phyloP scores from a whole-genome alignment of 306 rosid genomes.

The Spatholobus suberectus region DNA sequence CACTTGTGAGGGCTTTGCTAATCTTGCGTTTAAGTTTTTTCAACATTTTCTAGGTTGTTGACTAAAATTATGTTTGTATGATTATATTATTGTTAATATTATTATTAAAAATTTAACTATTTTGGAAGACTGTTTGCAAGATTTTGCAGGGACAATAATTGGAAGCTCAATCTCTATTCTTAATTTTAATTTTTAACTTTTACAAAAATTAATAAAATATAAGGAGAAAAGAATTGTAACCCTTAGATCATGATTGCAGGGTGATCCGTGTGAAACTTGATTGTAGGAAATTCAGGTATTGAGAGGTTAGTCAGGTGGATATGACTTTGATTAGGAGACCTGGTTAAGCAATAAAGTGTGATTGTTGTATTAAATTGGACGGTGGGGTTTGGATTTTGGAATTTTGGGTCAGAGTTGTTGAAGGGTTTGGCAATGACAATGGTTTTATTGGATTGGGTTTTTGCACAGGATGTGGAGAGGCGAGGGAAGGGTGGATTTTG shows the following conservation, averaged over 20 bases:
- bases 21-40: slow-evolving; percentile 35
- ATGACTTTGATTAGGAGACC: background rate
- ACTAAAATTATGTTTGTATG: background rate
- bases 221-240: background rate
- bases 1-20: background rate
- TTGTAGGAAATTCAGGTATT: background rate
- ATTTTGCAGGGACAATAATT: background rate
- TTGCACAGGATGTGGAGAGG: background rate
- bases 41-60: slow-evolving; percentile 35
- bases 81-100: background rate
- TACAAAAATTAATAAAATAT: no score
- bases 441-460: background rate
- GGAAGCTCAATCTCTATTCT: no score
- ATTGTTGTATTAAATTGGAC: background rate
- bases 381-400: background rate
- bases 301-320: background rate
- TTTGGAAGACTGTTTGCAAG: background rate
- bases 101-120: background rate
- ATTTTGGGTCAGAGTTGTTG: background rate
- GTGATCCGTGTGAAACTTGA: background rate
- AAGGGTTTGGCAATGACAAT: background rate
- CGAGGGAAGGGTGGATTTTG: background rate
- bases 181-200: no score
- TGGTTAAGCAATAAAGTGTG: background rate
- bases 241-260: no score